phyloP scores from a whole-genome alignment of 176 grass and related monocot genomes.

The Triticum dicoccoides region DNA sequence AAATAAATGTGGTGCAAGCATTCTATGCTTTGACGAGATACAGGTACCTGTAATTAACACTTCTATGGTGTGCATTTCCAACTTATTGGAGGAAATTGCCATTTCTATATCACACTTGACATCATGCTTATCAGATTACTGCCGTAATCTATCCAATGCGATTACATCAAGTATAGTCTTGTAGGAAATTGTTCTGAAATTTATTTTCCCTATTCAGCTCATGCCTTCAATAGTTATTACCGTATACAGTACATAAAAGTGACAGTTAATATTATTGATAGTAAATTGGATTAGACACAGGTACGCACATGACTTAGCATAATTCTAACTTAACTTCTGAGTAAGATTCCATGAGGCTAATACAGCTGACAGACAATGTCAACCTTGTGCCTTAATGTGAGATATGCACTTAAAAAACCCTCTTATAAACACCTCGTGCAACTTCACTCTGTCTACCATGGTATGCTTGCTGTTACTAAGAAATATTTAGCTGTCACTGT shows the following conservation, averaged over 20 bases:
- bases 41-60: slow-evolving; percentile 55
- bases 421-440: slow-evolving; percentile 9
- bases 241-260: background rate
- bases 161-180: slow-evolving; percentile 4
- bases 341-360: background rate
- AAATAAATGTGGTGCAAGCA: slow-evolving; percentile 85
- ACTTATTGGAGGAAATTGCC: background rate
- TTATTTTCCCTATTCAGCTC: background rate
- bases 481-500: background rate
- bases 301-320: background rate
- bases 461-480: background rate
- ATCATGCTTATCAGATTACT: background rate
- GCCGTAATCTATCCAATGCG: background rate
- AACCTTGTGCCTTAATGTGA: background rate
- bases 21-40: slow-evolving; percentile 99
- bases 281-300: background rate
- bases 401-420: background rate
- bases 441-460: background rate
- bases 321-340: background rate
- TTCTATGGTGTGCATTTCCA: background rate
- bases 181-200: background rate
- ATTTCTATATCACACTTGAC: background rate
- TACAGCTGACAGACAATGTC: background rate
- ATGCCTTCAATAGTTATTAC: background rate
- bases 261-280: background rate